These are phyloP conservation scores for Telopea speciosissima DNA, from an alignment of 177 flowering plant genomes.

Conservation along the genomic window DNA sequence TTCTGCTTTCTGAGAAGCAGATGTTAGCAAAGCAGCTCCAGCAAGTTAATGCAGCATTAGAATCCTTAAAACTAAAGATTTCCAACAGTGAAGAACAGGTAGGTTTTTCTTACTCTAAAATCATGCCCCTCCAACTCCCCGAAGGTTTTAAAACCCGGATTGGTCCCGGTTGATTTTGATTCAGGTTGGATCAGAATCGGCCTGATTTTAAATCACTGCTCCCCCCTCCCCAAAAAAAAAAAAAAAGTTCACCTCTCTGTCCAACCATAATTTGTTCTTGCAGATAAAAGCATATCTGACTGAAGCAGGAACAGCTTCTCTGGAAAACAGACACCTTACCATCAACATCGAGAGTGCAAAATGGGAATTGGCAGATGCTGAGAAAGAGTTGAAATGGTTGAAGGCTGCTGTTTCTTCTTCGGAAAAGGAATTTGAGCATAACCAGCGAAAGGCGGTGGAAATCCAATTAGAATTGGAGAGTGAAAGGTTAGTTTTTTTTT, in stretches of 20 bases:
- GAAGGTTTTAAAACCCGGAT: too few species aligned
- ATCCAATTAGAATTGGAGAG: constrained; percentile 42
- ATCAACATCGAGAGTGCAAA: constrained; percentile 57
- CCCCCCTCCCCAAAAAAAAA: too few species aligned
- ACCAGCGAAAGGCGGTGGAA: constrained; percentile 46
- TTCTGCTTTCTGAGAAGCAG: constrained; percentile 69
- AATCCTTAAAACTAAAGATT: constrained; percentile 51
- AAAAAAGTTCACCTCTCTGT: neutral
- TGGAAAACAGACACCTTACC: constrained; percentile 61
- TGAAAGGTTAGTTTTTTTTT: constrained; percentile 51
- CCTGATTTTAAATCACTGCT: too few species aligned
- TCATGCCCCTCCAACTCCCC: neutral
- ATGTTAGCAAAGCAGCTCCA: constrained; percentile 63
- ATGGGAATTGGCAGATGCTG: constrained; percentile 79
- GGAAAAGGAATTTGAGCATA: constrained; percentile 85
- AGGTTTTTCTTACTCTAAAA: neutral
- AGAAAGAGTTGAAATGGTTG: constrained; percentile 89
- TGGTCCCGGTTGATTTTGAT: too few species aligned
- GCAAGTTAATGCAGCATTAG: constrained; percentile 53
- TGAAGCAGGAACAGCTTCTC: constrained; percentile 50
- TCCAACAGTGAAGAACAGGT: constrained; percentile 77
- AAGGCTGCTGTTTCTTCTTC: constrained; percentile 63
- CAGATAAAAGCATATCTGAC: constrained; percentile 62
- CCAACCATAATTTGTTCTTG: constrained; percentile 12
- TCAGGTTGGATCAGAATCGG: too few species aligned